Conservation (phyloP, 2,329 filamentous ascomycete species). For the Nannizzia gypsea region DNA sequence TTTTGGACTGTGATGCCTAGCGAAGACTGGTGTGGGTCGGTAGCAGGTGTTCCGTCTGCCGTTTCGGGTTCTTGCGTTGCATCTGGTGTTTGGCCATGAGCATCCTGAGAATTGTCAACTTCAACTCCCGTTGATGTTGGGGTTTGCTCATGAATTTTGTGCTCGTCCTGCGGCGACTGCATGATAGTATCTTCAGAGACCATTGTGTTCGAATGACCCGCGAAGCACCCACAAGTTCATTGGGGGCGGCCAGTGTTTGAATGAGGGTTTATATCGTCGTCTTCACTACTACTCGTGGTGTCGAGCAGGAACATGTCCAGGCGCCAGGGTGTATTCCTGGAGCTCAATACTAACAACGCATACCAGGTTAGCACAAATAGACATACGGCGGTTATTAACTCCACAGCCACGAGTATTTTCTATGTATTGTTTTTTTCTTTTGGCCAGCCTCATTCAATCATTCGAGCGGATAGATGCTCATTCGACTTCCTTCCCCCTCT, state of each 20-base stretch:
- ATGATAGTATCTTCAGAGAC: constrained; percentile 7
- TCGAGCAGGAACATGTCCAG: constrained; percentile 14
- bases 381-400: not conserved
- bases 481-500: not conserved
- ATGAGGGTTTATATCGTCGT: constrained; percentile 10
- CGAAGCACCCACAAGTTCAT: constrained; percentile 9
- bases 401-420: not conserved
- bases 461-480: not conserved
- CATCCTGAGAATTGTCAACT: not conserved
- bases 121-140: not conserved
- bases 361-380: not conserved
- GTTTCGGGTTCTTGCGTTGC: constrained; percentile 1
- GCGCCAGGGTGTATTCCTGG: not conserved
- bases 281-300: constrained; percentile 10
- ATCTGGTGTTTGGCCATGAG: not conserved
- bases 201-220: constrained; percentile 8
- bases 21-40: constrained; percentile 22
- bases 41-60: constrained; percentile 11
- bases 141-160: not conserved
- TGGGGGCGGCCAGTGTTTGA: constrained; percentile 7
- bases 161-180: not conserved
- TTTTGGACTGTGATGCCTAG: constrained; percentile 53
- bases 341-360: not conserved
- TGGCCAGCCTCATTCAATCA: not conserved
- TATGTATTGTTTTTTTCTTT: not conserved